These are phyloP conservation scores for Ulmus americana DNA, from an alignment of 331 rosid species.

Conservation along the genomic window DNA sequence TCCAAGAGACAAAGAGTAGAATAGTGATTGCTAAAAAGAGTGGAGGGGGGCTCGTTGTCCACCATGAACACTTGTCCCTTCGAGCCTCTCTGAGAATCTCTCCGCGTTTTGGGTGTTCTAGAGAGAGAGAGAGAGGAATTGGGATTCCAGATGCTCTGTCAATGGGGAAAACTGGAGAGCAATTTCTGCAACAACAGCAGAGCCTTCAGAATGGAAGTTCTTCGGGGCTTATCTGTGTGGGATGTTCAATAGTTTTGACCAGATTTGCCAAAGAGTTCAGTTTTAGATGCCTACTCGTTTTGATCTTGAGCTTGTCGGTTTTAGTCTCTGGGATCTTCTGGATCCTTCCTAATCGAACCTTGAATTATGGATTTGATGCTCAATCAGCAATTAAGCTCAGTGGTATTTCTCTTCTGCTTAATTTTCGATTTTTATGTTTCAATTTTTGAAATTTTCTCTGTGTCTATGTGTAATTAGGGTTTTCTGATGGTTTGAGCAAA, in stretches of 20 bases:
- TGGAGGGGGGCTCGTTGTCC: slow-evolving; percentile 5
- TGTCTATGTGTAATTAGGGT: slow-evolving; percentile 14
- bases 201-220: slow-evolving; percentile 19
- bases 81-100: slow-evolving; percentile 9
- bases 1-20: neutral
- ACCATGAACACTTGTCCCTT: slow-evolving; percentile 34
- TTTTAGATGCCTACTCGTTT: slow-evolving; percentile 66
- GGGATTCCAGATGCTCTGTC: slow-evolving; percentile 65
- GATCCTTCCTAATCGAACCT: slow-evolving; percentile 48
- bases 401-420: slow-evolving; percentile 31
- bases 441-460: neutral
- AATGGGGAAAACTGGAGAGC: slow-evolving; percentile 71
- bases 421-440: neutral
- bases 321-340: slow-evolving; percentile 70
- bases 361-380: slow-evolving; percentile 47
- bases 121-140: slow-evolving; percentile 17
- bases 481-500: slow-evolving; percentile 8
- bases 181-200: slow-evolving; percentile 44
- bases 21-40: slow-evolving; percentile 12
- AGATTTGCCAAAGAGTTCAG: slow-evolving; percentile 36
- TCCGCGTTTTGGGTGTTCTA: neutral
- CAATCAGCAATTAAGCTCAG: slow-evolving; percentile 48
- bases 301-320: slow-evolving; percentile 48
- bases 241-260: slow-evolving; percentile 36
- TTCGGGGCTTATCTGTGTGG: slow-evolving; percentile 34